These are phyloP conservation scores for Candida bentonensis DNA, from an alignment of 805 yeast genomes.

Conservation along the genomic window DNA sequence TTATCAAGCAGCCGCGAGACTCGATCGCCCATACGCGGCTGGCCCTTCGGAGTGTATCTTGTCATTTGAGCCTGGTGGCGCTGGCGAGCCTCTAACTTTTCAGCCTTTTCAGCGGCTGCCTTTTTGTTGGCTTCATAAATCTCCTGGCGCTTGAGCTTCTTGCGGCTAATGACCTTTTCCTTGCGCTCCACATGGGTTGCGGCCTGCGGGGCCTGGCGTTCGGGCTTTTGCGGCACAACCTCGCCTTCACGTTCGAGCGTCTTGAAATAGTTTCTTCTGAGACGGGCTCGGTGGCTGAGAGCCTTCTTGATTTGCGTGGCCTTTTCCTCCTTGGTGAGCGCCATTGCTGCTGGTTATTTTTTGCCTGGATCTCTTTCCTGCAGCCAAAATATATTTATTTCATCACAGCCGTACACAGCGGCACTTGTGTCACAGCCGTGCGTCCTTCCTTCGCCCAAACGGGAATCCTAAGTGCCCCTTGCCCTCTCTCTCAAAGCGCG, in stretches of 20 bases:
- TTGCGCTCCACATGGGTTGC: background rate
- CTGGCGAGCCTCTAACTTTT: slow-evolving; percentile 24
- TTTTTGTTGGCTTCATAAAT: slow-evolving; percentile 27
- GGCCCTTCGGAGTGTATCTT: slow-evolving; percentile 59
- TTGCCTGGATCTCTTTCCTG: no score
- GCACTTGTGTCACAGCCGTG: no score
- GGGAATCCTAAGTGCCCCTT: no score
- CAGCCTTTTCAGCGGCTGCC: slow-evolving; percentile 28
- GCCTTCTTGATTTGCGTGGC: slow-evolving; percentile 50
- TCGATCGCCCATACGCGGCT: slow-evolving; percentile 85
- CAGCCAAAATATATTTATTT: no score
- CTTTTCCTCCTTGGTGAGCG: background rate
- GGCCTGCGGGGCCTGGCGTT: slow-evolving; percentile 1
- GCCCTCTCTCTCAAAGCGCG: no score
- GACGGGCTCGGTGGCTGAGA: slow-evolving; percentile 63
- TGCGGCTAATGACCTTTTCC: slow-evolving; percentile 5
- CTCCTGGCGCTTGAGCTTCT: slow-evolving; percentile 20
- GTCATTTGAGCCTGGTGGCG: slow-evolving; percentile 31
- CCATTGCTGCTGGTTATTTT: no score
- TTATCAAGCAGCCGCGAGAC: slow-evolving; percentile 66
- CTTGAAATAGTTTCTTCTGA: slow-evolving; percentile 71
- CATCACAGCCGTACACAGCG: no score
- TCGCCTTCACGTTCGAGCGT: slow-evolving; percentile 61
- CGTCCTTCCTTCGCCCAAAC: no score
- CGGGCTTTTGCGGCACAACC: slow-evolving; percentile 30